Evolutionary conservation across 805 yeast species (phyloP).

Genomic region (Pichia manshurica): DNA sequence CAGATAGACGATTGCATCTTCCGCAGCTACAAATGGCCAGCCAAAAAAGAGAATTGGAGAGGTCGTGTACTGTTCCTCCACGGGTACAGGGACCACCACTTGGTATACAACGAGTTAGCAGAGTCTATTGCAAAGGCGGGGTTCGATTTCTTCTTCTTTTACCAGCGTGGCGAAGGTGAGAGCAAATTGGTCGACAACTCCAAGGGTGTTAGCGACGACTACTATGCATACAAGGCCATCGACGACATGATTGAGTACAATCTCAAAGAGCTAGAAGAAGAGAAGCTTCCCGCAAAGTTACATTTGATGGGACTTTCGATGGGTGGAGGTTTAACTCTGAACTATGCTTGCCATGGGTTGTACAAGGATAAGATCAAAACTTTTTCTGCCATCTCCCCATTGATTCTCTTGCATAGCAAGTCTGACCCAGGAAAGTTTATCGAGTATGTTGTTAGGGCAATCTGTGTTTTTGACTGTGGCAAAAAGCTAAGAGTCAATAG

Average conservation of each 20-base stretch:
- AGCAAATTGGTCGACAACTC: slow-evolving; percentile 46
- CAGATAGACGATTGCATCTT: slow-evolving; percentile 21
- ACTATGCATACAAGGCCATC: slow-evolving; percentile 51
- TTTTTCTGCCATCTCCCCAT: slow-evolving; percentile 53
- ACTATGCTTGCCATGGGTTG: slow-evolving; percentile 55
- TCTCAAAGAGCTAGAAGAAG: slow-evolving; percentile 30
- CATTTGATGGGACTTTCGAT: slow-evolving; percentile 66
- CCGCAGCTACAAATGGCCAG: slow-evolving; percentile 18
- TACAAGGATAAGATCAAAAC: slow-evolving; percentile 41
- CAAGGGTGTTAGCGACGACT: slow-evolving; percentile 54
- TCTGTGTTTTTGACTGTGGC: slow-evolving; percentile 41
- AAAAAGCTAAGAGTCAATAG: slow-evolving; percentile 42
- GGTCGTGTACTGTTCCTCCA: slow-evolving; percentile 61
- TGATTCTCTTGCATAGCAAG: slow-evolving; percentile 50
- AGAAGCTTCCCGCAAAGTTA: slow-evolving; percentile 33
- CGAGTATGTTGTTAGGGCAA: slow-evolving; percentile 37
- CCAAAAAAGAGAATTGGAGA: slow-evolving; percentile 23
- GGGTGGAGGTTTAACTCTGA: slow-evolving; percentile 73
- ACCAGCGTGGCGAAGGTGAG: slow-evolving; percentile 71
- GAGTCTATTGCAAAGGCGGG: slow-evolving; percentile 50
- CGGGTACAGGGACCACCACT: slow-evolving; percentile 62
- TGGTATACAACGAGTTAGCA: slow-evolving; percentile 43
- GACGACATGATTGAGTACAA: slow-evolving; percentile 48
- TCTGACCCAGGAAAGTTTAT: slow-evolving; percentile 48
- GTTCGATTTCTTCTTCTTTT: slow-evolving; percentile 62